Conservation (phyloP, 495 filamentous ascomycete genomes). For the Penicillium silybi region DNA sequence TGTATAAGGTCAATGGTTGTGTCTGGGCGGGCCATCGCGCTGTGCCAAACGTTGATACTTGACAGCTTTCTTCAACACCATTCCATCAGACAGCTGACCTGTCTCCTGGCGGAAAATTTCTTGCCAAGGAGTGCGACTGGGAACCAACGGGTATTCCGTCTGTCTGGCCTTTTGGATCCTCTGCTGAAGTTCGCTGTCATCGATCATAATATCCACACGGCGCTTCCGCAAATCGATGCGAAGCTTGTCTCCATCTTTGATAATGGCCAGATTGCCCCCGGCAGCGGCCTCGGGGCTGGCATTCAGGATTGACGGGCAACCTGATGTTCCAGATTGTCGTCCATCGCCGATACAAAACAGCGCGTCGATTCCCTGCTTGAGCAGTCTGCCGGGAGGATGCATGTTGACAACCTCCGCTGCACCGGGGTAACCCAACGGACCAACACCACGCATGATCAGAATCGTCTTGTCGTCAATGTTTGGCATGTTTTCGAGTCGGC, state of each 20-base stretch:
- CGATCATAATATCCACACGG: constrained; percentile 50
- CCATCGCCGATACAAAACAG: constrained; percentile 55
- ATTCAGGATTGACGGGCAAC: constrained; percentile 52
- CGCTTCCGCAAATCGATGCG: constrained; percentile 54
- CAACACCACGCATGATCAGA: constrained; percentile 51
- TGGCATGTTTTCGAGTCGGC: constrained; percentile 42
- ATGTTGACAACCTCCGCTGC: constrained; percentile 57
- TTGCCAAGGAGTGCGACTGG: constrained; percentile 44
- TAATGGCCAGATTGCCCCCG: constrained; percentile 53
- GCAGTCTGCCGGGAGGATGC: constrained; percentile 45
- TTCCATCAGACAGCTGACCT: constrained; percentile 48
- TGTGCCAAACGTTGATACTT: constrained; percentile 53
- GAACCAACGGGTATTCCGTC: constrained; percentile 23
- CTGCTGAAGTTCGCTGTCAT: constrained; percentile 58
- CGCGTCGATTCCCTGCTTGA: constrained; percentile 45
- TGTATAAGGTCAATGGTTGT: constrained; percentile 45
- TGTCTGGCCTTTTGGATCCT: constrained; percentile 50
- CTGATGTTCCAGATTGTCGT: constrained; percentile 53
- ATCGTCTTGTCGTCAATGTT: constrained; percentile 48
- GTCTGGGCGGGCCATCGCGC: constrained; percentile 37
- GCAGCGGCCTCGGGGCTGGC: constrained; percentile 58
- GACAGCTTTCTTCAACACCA: constrained; percentile 48
- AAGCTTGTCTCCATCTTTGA: constrained; percentile 52
- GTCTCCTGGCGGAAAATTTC: constrained; percentile 50
- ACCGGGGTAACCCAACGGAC: constrained; percentile 52